These are phyloP conservation scores for Hypholoma sublateritium DNA, from an alignment of 768 basidiomycete genomes.

Conservation along the genomic window DNA sequence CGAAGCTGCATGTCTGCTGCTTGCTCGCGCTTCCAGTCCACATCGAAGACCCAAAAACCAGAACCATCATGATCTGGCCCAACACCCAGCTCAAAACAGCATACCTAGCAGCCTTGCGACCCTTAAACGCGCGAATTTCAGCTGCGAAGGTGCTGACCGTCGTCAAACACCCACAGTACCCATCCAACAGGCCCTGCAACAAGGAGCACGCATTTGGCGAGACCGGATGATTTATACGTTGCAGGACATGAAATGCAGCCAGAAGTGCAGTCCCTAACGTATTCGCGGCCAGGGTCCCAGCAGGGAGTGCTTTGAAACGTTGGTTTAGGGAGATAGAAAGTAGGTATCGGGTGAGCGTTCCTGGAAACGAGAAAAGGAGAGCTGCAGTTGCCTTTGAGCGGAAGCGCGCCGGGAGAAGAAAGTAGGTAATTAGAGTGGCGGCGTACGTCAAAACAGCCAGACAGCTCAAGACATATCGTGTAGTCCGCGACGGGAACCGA, in stretches of 20 bases:
- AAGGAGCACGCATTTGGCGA: slow-evolving; percentile 64
- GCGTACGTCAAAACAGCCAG: slow-evolving; percentile 69
- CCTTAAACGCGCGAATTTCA: slow-evolving; percentile 63
- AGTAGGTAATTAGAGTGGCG: slow-evolving; percentile 77
- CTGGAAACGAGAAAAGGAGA: slow-evolving; percentile 87
- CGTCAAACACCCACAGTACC: slow-evolving; percentile 93
- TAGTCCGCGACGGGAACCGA: slow-evolving; percentile 32
- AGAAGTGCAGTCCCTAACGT: slow-evolving; percentile 80
- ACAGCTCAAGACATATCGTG: slow-evolving; percentile 52
- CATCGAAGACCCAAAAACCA: slow-evolving; percentile 70
- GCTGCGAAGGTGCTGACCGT: slow-evolving; percentile 93
- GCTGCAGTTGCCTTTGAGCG: slow-evolving; percentile 85
- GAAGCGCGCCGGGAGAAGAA: slow-evolving; percentile 63
- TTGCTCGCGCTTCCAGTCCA: slow-evolving; percentile 45
- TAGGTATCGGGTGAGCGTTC: slow-evolving; percentile 80
- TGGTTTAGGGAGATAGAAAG: slow-evolving; percentile 75
- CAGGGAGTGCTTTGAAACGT: slow-evolving; percentile 57
- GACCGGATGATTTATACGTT: slow-evolving; percentile 46
- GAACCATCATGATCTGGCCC: slow-evolving; percentile 69
- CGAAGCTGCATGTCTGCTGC: slow-evolving; percentile 50
- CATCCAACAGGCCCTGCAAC: slow-evolving; percentile 82
- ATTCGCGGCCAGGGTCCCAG: slow-evolving; percentile 82
- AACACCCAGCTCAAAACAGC: slow-evolving; percentile 62
- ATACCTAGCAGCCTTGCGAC: slow-evolving; percentile 67
- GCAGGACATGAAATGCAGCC: slow-evolving; percentile 69